Conservation (phyloP, 1,284 basidiomycete genomes). For the Pseudomicrostroma phylloplanum region DNA sequence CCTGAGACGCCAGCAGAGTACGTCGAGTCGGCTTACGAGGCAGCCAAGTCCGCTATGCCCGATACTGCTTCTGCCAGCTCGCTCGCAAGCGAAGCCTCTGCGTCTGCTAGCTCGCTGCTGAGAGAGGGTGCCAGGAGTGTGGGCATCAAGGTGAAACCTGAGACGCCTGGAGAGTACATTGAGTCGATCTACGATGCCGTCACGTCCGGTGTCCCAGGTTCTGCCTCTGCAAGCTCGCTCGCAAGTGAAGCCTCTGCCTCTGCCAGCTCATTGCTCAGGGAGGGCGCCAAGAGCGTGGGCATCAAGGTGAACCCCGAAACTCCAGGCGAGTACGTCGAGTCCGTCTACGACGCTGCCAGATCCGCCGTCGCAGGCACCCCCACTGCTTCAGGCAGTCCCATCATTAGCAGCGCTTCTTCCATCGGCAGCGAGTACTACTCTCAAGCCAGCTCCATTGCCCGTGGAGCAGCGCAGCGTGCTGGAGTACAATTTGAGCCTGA, state of each 20-base stretch:
- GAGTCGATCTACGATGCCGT: slow-evolving; percentile 12
- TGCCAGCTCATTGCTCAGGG: background rate
- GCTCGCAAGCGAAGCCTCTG: slow-evolving; percentile 4
- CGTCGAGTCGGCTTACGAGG: slow-evolving; percentile 1
- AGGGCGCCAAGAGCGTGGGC: slow-evolving; percentile 8
- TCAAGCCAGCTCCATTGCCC: slow-evolving; percentile 4
- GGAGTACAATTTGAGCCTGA: slow-evolving; percentile 4
- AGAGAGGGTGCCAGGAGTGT: slow-evolving; percentile 5
- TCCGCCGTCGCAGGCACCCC: slow-evolving; percentile 5
- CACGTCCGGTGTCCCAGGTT: background rate
- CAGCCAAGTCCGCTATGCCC: too few species aligned
- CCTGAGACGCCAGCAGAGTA: slow-evolving; percentile 11
- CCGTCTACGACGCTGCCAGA: background rate
- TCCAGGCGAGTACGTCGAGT: slow-evolving; percentile 8
- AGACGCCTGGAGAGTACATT: slow-evolving; percentile 19
- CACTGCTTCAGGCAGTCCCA: background rate
- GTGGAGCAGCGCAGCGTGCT: slow-evolving; percentile 1
- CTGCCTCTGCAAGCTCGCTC: background rate
- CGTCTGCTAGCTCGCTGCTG: background rate
- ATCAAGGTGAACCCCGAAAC: slow-evolving; percentile 6
- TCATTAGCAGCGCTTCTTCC: background rate
- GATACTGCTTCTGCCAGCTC: slow-evolving; percentile 1
- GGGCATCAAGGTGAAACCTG: slow-evolving; percentile 14
- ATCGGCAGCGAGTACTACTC: background rate
- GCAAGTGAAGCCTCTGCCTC: background rate